These are phyloP conservation scores for Aquilaria sinensis DNA, from an alignment of 345 rosid species.

Conservation along the genomic window DNA sequence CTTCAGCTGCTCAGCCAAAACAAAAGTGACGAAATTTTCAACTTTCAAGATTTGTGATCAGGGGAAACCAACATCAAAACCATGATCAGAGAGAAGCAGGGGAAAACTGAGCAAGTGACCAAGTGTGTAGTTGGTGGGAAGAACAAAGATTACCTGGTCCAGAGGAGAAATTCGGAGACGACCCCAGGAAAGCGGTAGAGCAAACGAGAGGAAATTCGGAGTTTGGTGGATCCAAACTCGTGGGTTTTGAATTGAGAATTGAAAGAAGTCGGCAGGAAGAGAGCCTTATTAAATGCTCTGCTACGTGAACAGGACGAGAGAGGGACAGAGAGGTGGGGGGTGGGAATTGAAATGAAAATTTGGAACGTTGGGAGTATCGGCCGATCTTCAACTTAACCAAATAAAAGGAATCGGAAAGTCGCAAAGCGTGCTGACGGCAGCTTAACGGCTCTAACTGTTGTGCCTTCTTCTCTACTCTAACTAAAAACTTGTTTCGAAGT, in stretches of 20 bases:
- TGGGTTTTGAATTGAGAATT: slow-evolving; percentile 5
- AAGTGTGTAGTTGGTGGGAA: too few relatives aligned
- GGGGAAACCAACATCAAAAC: too few relatives aligned
- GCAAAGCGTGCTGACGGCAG: slow-evolving; percentile 3
- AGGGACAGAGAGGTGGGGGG: neutral
- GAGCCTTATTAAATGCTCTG: slow-evolving; percentile 14
- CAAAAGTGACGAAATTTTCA: too few relatives aligned
- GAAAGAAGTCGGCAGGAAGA: neutral
- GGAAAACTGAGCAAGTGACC: too few relatives aligned
- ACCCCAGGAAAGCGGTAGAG: too few relatives aligned
- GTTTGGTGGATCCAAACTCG: slow-evolving; percentile 8
- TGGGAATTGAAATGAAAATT: slow-evolving; percentile 12
- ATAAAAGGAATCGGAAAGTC: slow-evolving; percentile 5
- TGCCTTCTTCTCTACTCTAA: too few relatives aligned
- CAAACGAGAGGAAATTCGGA: too few relatives aligned
- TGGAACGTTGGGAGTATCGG: slow-evolving; percentile 11
- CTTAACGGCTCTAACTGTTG: neutral
- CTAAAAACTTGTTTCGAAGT: too few relatives aligned
- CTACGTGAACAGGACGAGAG: neutral
- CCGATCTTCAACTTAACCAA: slow-evolving; percentile 14
- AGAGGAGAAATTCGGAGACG: too few relatives aligned
- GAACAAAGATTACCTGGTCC: too few relatives aligned
- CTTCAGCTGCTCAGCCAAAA: neutral
- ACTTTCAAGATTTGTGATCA: too few relatives aligned
- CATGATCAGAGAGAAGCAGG: too few relatives aligned